phyloP scores from a whole-genome alignment of 2,329 filamentous ascomycete genomes.

The Nothopassalora personata region DNA sequence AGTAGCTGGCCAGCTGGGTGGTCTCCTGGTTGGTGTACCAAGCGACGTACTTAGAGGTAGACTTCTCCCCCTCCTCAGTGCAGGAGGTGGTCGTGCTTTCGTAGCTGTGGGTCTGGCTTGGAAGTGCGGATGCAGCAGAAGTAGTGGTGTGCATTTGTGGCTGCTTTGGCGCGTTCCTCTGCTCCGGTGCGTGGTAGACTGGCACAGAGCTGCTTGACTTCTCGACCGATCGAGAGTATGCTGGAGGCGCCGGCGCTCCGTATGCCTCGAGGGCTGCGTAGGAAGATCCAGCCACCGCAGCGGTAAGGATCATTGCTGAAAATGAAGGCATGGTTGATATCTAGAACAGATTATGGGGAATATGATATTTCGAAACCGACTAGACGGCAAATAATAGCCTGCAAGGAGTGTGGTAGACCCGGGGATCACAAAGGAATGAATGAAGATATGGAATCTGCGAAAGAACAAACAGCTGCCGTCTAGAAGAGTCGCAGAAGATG shows the following conservation, averaged over 20 bases:
- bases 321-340: neutral
- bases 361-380: neutral
- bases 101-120: neutral
- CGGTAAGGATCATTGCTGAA: neutral
- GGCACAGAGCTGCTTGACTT: neutral
- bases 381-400: neutral
- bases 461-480: neutral
- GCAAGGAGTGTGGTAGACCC: slow-evolving; percentile 1
- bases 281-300: neutral
- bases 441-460: neutral
- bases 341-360: neutral
- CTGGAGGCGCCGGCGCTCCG: neutral
- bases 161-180: neutral
- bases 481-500: neutral
- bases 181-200: neutral
- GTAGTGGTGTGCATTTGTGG: neutral
- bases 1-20: neutral
- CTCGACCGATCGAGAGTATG: neutral
- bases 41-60: neutral
- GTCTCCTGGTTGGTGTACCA: neutral
- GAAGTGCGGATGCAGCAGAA: neutral
- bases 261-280: neutral
- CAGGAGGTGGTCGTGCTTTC: neutral
- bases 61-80: neutral
- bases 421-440: neutral